Percentiles rank a stretch among this genome's conserved stretches.
phyloP scores from a whole-genome alignment of 2,329 filamentous ascomycete genomes.

The Cercospora zeina region DNA sequence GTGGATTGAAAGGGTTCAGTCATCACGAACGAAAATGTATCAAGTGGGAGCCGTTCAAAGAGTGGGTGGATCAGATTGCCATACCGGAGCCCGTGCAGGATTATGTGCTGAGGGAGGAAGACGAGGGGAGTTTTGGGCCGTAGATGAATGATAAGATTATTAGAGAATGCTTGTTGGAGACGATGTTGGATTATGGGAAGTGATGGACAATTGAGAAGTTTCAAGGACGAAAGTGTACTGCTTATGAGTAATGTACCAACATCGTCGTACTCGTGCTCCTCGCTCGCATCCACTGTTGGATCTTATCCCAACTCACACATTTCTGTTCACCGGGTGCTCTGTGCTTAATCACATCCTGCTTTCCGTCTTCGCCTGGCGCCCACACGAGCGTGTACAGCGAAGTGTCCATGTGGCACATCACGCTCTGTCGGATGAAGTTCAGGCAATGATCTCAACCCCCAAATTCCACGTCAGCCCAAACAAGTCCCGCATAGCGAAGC shows the following conservation, averaged over 20 bases:
- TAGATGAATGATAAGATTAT: neutral
- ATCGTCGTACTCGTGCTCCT: slow-evolving; percentile 15
- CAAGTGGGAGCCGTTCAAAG: slow-evolving; percentile 19
- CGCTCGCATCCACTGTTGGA: slow-evolving; percentile 21
- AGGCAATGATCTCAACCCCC: slow-evolving; percentile 22
- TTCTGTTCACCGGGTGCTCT: slow-evolving; percentile 14
- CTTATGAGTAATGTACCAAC: neutral
- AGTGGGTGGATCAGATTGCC: slow-evolving; percentile 16
- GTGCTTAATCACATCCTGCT: slow-evolving; percentile 13
- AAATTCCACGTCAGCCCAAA: neutral
- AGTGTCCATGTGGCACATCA: slow-evolving; percentile 25
- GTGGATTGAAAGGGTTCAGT: slow-evolving; percentile 15
- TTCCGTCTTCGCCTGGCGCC: slow-evolving; percentile 14
- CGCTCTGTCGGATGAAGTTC: slow-evolving; percentile 19
- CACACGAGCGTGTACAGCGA: slow-evolving; percentile 21
- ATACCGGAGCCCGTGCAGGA: slow-evolving; percentile 16
- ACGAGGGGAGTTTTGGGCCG: slow-evolving; percentile 7
- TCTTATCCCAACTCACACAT: slow-evolving; percentile 22
- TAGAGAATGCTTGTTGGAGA: neutral
- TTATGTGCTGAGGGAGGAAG: slow-evolving; percentile 1
- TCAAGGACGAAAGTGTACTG: neutral
- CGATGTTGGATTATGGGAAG: neutral
- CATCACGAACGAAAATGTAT: slow-evolving; percentile 15
- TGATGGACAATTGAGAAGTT: neutral
- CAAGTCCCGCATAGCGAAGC: too few relatives aligned